Evolutionary conservation across 345 rosid genomes (phyloP), one percentile per base, ranked within the genome.

Genomic region (Clausena lansium): DNA sequence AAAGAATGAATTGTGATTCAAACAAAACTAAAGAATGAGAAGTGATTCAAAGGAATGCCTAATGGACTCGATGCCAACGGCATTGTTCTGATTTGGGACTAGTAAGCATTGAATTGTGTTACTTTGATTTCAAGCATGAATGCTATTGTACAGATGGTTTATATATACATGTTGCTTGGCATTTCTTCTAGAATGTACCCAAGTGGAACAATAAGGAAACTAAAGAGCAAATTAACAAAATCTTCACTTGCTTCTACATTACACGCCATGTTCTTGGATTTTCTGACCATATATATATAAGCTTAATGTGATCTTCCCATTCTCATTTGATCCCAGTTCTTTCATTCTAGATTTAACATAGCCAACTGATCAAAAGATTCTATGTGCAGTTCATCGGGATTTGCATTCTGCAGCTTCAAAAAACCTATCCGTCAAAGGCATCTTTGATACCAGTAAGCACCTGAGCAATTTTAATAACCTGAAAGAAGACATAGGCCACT

Each of bases 161-260:
- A 80, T 52, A 60, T n/a, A n/a, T n/a, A n/a, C n/a, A n/a, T 14
- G 57, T 13, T 14, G 7, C 74, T 61, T 2, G 55, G 27, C 72
- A 58, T 75, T 80, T 68, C 45, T 61, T 85, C 76, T 2, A 50
- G 9, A 14, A 68, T 38, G 27, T 74, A 17, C 4, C 84, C 86
- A n/a, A 80, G 77, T 22, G 84, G 88, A 59, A 80, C 11, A 24
- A 77, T 73, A 13, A 85, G 84, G 81, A 82, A 85, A 36, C 82
- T 78, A 61, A 78, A 76, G n/a, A 85, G 67, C 24, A 85, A 70
- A 74, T 83, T 72, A 69, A 78, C 81, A 60, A 76, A 80, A 58
- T 78, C 81, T 24, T 80, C 72, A 9, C 66, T 67, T 3, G 60
- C 84, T 59, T 85, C 85, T 27, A 75, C 82, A 61, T 45, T 73